Conservation (phyloP, 768 basidiomycete genomes). For the Mycena venus region DNA sequence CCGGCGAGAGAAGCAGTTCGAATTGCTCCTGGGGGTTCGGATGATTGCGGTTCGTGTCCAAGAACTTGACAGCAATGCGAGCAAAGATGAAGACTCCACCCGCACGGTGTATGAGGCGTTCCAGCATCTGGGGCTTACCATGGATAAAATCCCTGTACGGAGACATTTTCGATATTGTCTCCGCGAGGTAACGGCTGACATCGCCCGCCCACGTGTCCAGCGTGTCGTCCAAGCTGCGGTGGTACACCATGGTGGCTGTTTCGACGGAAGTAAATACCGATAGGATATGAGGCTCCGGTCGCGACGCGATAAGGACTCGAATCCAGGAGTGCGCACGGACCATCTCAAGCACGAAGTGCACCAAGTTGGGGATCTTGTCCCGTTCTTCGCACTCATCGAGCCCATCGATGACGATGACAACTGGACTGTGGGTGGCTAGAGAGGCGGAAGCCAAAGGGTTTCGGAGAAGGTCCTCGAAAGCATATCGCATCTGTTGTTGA, state of each 20-base stretch:
- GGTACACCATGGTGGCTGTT: not conserved
- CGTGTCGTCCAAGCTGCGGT: not conserved
- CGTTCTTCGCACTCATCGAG: constrained; percentile 4
- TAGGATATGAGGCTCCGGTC: not conserved
- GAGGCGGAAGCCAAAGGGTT: not conserved
- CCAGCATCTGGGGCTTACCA: not conserved
- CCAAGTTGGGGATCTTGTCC: not conserved
- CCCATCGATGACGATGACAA: not conserved
- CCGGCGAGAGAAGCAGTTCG: constrained; percentile 9
- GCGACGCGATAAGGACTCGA: constrained; percentile 2
- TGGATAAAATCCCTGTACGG: not conserved
- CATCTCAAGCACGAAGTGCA: not conserved
- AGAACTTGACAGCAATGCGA: not conserved
- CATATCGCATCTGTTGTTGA: constrained; percentile 1
- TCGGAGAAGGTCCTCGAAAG: constrained; percentile 3
- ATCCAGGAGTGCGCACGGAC: not conserved
- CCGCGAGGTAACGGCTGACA: not conserved
- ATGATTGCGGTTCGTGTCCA: not conserved
- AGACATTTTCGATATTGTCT: not conserved
- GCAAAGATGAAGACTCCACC: constrained; percentile 4
- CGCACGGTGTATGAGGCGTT: not conserved
- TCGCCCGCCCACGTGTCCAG: not conserved
- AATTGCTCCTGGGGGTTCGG: not conserved
- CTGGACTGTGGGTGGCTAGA: not conserved
- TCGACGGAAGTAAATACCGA: not conserved